A percentile compares a stretch with the other conserved stretches of the same genome.
Conservation (phyloP, 140 eudicot species). For the Senecio squalidus region DNA sequence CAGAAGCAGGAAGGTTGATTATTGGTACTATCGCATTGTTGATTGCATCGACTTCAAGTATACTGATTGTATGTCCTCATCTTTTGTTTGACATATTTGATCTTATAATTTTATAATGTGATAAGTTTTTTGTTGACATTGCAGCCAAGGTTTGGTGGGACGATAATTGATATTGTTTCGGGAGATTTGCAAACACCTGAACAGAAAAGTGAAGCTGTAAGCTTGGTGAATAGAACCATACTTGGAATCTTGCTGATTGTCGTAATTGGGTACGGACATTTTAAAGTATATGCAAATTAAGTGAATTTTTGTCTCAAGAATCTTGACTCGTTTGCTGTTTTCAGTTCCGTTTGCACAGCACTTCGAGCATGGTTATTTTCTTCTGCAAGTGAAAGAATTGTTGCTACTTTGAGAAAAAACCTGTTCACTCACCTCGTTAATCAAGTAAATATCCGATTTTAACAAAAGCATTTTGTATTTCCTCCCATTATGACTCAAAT, state of each 20-base stretch:
- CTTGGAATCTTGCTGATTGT: slow-evolving; percentile 62
- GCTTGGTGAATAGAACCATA: slow-evolving; percentile 61
- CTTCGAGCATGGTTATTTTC: slow-evolving; percentile 84
- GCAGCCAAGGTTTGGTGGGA: slow-evolving; percentile 93
- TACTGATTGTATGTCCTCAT: slow-evolving; percentile 54
- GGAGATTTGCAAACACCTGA: slow-evolving; percentile 65
- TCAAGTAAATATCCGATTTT: slow-evolving; percentile 41
- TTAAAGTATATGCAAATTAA: not conserved
- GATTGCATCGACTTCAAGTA: slow-evolving; percentile 73
- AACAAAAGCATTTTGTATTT: not conserved
- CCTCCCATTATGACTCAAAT: not conserved
- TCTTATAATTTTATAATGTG: not conserved
- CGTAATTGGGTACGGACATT: slow-evolving; percentile 56
- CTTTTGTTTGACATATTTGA: not conserved
- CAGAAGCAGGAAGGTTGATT: slow-evolving; percentile 66
- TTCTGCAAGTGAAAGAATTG: slow-evolving; percentile 93
- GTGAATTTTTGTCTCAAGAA: not conserved
- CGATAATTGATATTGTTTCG: slow-evolving; percentile 79
- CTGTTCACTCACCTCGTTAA: slow-evolving; percentile 67
- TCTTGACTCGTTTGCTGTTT: slow-evolving; percentile 13
- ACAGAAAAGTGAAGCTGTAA: slow-evolving; percentile 63
- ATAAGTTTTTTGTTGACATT: slow-evolving; percentile 16
- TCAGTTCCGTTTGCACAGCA: slow-evolving; percentile 76
- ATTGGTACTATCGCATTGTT: slow-evolving; percentile 70
- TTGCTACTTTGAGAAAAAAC: slow-evolving; percentile 68